These are phyloP conservation scores for Alternaria metachromatica DNA, from an alignment of 2,329 filamentous ascomycete species.

Conservation along the genomic window DNA sequence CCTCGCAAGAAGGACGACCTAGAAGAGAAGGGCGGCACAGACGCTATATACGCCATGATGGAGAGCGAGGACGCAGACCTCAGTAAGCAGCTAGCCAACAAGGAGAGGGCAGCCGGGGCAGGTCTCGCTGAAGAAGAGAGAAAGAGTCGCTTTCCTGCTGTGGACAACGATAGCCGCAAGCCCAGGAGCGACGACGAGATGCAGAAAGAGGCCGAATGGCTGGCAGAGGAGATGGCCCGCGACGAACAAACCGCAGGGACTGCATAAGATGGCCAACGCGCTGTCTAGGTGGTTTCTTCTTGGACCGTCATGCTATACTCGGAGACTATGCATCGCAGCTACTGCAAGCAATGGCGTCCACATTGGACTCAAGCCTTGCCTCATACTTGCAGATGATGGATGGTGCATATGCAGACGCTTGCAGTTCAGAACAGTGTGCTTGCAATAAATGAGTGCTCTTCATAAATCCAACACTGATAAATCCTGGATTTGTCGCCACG, in stretches of 20 bases:
- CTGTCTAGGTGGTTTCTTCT: neutral
- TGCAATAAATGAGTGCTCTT: neutral
- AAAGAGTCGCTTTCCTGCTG: slow-evolving; percentile 68
- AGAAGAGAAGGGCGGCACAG: slow-evolving; percentile 64
- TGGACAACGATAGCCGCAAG: slow-evolving; percentile 70
- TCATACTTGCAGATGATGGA: neutral
- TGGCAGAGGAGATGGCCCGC: slow-evolving; percentile 63
- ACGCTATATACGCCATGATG: slow-evolving; percentile 82
- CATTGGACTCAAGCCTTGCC: neutral
- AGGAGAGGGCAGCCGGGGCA: slow-evolving; percentile 51
- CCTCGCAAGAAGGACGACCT: slow-evolving; percentile 69
- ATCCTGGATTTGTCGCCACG: neutral
- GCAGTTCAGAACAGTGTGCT: neutral
- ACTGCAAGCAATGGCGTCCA: neutral
- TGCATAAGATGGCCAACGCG: neutral
- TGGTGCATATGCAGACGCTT: neutral
- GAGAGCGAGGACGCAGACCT: slow-evolving; percentile 87
- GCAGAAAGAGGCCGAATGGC: slow-evolving; percentile 75
- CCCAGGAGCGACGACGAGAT: slow-evolving; percentile 77
- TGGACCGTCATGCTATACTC: neutral
- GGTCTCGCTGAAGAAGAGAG: slow-evolving; percentile 35
- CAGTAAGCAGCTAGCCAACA: slow-evolving; percentile 71
- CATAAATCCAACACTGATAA: neutral
- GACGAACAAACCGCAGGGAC: slow-evolving; percentile 34
- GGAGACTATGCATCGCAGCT: neutral